Conservation (phyloP, 805 yeast genomes). For the Ogataea nitratoaversa region DNA sequence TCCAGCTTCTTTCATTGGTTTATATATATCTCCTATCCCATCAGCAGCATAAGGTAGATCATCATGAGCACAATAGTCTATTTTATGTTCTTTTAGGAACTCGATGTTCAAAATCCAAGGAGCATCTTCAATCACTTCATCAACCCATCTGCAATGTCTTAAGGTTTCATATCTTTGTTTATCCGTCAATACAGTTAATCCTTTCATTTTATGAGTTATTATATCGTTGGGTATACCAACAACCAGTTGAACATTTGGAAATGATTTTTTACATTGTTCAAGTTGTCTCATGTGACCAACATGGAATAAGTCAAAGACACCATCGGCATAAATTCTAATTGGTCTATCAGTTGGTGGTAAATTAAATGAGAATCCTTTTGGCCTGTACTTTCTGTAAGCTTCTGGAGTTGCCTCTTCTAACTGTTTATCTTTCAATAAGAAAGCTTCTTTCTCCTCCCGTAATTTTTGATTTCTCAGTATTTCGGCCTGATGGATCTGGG, state of each 20-base stretch:
- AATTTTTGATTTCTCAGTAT: conserved; percentile 6
- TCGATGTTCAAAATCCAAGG: conserved; percentile 93
- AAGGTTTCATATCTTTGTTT: conserved; percentile 87
- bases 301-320: conserved; percentile 95
- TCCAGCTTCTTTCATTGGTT: conserved; percentile 86
- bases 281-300: conserved; percentile 97
- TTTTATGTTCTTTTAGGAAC: conserved; percentile 70
- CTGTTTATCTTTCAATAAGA: conserved; percentile 45
- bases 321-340: conserved; percentile 94
- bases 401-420: conserved; percentile 64
- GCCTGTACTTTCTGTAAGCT: conserved; percentile 71
- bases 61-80: conserved; percentile 97
- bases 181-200: conserved; percentile 87
- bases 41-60: conserved; percentile 90
- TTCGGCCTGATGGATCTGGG: not conserved
- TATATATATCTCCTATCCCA: conserved; percentile 89
- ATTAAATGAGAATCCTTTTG: conserved; percentile 72
- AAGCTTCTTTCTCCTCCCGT: conserved; percentile 22
- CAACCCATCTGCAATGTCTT: conserved; percentile 95
- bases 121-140: conserved; percentile 89
- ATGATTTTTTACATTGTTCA: conserved; percentile 92
- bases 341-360: conserved; percentile 84
- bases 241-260: conserved; percentile 78
- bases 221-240: conserved; percentile 90
- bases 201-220: conserved; percentile 89